A percentile compares a stretch with the other conserved stretches of the same genome.
phyloP scores from a whole-genome alignment of 1,284 basidiomycete genomes.

The Fomitiporia mediterranea region DNA sequence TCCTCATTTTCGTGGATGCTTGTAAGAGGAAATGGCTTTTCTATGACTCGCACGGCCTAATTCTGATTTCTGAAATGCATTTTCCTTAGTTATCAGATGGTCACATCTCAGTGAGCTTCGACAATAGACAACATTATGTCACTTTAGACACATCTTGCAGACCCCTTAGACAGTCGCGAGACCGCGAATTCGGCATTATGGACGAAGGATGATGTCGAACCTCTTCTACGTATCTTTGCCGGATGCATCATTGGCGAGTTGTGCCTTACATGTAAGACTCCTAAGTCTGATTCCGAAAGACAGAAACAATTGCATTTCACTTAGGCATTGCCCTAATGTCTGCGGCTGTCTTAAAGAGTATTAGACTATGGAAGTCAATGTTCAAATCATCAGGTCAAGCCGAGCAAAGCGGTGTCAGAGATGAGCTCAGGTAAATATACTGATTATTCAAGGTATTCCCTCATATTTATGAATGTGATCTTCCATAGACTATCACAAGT shows the following conservation, averaged over 20 bases:
- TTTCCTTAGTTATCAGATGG: slow-evolving; percentile 64
- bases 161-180: neutral
- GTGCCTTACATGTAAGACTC: neutral
- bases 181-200: slow-evolving; percentile 4
- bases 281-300: slow-evolving; percentile 9
- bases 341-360: slow-evolving; percentile 42
- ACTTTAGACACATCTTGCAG: neutral
- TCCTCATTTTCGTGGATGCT: slow-evolving; percentile 59
- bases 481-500: slow-evolving; percentile 33
- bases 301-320: slow-evolving; percentile 74
- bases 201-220: slow-evolving; percentile 39
- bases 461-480: slow-evolving; percentile 3
- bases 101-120: slow-evolving; percentile 52
- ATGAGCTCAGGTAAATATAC: slow-evolving; percentile 50
- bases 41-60: neutral
- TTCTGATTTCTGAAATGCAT: slow-evolving; percentile 1
- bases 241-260: slow-evolving; percentile 57
- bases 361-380: slow-evolving; percentile 29
- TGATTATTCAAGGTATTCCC: neutral
- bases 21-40: slow-evolving; percentile 46
- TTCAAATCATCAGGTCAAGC: neutral
- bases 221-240: slow-evolving; percentile 52
- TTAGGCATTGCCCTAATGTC: slow-evolving; percentile 56
- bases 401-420: slow-evolving; percentile 40
- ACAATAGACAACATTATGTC: neutral